Conservation (phyloP, 768 basidiomycete genomes). For the Lactarius indigo region DNA sequence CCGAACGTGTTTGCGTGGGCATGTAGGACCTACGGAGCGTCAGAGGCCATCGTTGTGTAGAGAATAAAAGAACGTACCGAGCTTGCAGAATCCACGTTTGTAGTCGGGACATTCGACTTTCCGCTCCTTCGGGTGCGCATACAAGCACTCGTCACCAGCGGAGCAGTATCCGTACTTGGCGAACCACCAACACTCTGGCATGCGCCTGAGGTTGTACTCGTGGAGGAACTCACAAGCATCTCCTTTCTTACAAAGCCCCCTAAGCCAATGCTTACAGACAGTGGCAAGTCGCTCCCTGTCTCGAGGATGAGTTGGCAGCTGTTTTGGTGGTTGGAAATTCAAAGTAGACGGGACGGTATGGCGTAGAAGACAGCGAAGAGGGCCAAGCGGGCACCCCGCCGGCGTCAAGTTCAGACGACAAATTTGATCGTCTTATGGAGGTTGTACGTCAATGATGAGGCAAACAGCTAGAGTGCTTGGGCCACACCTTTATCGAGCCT, state of each 20-base stretch:
- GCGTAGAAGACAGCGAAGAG: slow-evolving; percentile 86
- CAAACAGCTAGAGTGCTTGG: background rate
- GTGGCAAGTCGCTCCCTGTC: slow-evolving; percentile 83
- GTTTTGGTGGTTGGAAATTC: slow-evolving; percentile 88
- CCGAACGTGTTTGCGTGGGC: slow-evolving; percentile 90
- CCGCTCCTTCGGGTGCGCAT: slow-evolving; percentile 91
- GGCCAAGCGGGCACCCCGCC: slow-evolving; percentile 85
- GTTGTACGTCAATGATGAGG: slow-evolving; percentile 11
- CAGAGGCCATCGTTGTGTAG: slow-evolving; percentile 13
- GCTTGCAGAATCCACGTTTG: slow-evolving; percentile 90
- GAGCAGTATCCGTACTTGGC: slow-evolving; percentile 98
- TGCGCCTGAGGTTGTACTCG: slow-evolving; percentile 95
- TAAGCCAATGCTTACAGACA: slow-evolving; percentile 98
- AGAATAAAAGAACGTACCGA: slow-evolving; percentile 53
- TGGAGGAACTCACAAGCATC: slow-evolving; percentile 98
- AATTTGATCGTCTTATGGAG: slow-evolving; percentile 79
- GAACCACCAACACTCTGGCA: slow-evolving; percentile 99
- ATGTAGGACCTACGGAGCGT: slow-evolving; percentile 62
- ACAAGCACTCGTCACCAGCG: slow-evolving; percentile 95
- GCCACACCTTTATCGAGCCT: slow-evolving; percentile 89
- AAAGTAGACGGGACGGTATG: slow-evolving; percentile 85
- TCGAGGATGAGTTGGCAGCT: slow-evolving; percentile 76
- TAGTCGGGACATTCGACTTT: slow-evolving; percentile 94
- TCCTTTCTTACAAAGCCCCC: slow-evolving; percentile 97
- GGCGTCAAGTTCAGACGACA: slow-evolving; percentile 80